Evolutionary conservation across 331 rosid species (phyloP).

Genomic region (Arachis monticola): DNA sequence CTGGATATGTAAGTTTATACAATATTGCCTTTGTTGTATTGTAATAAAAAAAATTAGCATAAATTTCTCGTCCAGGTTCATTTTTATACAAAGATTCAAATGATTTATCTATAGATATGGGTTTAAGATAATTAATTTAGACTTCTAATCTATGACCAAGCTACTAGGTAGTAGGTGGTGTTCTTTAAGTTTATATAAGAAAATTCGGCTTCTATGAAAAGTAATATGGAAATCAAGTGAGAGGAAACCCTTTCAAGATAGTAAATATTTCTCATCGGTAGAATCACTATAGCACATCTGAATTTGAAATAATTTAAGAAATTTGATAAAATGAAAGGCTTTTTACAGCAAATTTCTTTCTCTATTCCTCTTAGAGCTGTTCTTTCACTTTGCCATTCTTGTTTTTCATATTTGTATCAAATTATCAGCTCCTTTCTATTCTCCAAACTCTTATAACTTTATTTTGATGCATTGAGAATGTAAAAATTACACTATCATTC

Average conservation of each 20-base stretch:
- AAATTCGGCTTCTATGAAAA: neutral
- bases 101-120: neutral
- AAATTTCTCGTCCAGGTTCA: too few species aligned
- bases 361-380: neutral
- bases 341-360: constrained; percentile 14
- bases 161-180: neutral
- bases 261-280: neutral
- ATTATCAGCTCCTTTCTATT: neutral
- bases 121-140: neutral
- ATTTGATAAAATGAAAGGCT: constrained; percentile 6
- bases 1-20: neutral
- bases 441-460: neutral
- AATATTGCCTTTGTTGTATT: neutral
- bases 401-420: constrained; percentile 8
- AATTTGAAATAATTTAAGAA: neutral
- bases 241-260: neutral
- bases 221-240: neutral
- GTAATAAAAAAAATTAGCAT: neutral
- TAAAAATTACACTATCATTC: too few species aligned
- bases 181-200: neutral
- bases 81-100: too few species aligned
- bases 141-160: neutral
- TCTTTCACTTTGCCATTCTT: neutral
- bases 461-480: too few species aligned
- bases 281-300: neutral